Evolutionary conservation across 1,284 basidiomycete genomes (phyloP).

Genomic region (Fomes fomentarius): DNA sequence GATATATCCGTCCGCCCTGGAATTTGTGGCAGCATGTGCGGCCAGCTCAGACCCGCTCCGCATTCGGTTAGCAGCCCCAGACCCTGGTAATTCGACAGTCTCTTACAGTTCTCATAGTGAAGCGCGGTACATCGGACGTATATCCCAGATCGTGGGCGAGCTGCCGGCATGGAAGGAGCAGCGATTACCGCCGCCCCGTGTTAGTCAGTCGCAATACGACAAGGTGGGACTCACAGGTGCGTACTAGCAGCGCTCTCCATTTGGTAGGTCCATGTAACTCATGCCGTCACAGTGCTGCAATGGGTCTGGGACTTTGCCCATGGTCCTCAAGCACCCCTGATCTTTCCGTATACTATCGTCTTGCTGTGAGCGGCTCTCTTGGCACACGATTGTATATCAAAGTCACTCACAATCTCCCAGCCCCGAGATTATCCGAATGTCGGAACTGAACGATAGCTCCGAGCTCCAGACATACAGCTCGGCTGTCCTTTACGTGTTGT

Average conservation of each 20-base stretch:
- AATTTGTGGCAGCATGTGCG: slow-evolving; percentile 68
- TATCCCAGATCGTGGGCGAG: slow-evolving; percentile 56
- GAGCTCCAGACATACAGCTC: slow-evolving; percentile 75
- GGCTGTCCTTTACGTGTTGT: slow-evolving; percentile 75
- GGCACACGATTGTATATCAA: background rate
- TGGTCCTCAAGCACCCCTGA: slow-evolving; percentile 64
- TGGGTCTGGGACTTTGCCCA: slow-evolving; percentile 82
- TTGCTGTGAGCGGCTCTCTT: slow-evolving; percentile 62
- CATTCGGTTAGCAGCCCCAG: slow-evolving; percentile 47
- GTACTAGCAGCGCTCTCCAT: slow-evolving; percentile 23
- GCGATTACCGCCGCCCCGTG: slow-evolving; percentile 84
- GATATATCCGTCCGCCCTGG: slow-evolving; percentile 66
- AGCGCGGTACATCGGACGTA: slow-evolving; percentile 57
- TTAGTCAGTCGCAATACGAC: slow-evolving; percentile 84
- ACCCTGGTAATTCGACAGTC: background rate
- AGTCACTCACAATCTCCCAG: slow-evolving; percentile 37
- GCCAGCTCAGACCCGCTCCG: slow-evolving; percentile 67
- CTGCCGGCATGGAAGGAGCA: slow-evolving; percentile 73
- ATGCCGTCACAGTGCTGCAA: slow-evolving; percentile 56
- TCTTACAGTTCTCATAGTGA: slow-evolving; percentile 42
- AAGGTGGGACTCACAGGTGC: slow-evolving; percentile 80
- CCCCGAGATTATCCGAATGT: slow-evolving; percentile 80
- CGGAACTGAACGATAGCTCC: slow-evolving; percentile 77
- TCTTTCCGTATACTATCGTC: slow-evolving; percentile 76
- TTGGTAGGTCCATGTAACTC: background rate